These are phyloP conservation scores for Phytophthora vignae DNA, from an alignment of 352 stramenopile species.

Conservation along the genomic window DNA sequence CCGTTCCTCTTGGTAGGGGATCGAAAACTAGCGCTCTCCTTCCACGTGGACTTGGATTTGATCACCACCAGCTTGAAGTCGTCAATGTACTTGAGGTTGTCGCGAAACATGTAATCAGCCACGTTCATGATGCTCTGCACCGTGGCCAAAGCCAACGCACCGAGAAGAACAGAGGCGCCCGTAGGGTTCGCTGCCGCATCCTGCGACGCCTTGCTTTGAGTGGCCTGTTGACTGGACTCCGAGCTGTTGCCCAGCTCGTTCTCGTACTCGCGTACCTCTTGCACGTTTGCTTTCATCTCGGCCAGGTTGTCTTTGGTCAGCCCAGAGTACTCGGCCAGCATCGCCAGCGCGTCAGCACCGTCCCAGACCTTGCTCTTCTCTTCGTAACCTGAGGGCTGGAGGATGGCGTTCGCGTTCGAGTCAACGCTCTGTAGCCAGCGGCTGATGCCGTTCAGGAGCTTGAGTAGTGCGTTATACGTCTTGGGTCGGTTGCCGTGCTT, in stretches of 20 bases:
- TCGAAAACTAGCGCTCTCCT: slow-evolving; percentile 27
- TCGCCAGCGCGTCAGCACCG: slow-evolving; percentile 67
- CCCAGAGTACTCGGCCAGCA: slow-evolving; percentile 72
- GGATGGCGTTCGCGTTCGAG: slow-evolving; percentile 46
- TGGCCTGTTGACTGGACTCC: slow-evolving; percentile 33
- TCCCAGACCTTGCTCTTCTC: slow-evolving; percentile 80
- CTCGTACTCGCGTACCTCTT: slow-evolving; percentile 61
- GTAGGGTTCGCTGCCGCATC: slow-evolving; percentile 38
- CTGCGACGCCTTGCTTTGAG: slow-evolving; percentile 23
- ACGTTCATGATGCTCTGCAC: slow-evolving; percentile 74
- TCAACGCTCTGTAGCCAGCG: slow-evolving; percentile 67
- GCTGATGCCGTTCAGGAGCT: slow-evolving; percentile 69
- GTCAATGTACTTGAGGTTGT: slow-evolving; percentile 81
- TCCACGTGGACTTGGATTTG: slow-evolving; percentile 37
- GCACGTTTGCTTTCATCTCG: slow-evolving; percentile 52
- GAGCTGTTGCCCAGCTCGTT: slow-evolving; percentile 53
- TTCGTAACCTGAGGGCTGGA: slow-evolving; percentile 69
- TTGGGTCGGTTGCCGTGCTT: slow-evolving; percentile 66
- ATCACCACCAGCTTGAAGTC: slow-evolving; percentile 82
- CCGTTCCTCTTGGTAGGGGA: slow-evolving; percentile 39
- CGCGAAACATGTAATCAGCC: slow-evolving; percentile 82
- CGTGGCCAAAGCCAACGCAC: slow-evolving; percentile 60
- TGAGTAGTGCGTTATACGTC: slow-evolving; percentile 62
- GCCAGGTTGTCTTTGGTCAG: slow-evolving; percentile 59
- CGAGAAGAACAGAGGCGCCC: slow-evolving; percentile 49